Percentiles rank a stretch among this genome's conserved stretches.
Evolutionary conservation across 2,329 filamentous ascomycete species (phyloP).

Genomic region (Sporothrix curviconia): DNA sequence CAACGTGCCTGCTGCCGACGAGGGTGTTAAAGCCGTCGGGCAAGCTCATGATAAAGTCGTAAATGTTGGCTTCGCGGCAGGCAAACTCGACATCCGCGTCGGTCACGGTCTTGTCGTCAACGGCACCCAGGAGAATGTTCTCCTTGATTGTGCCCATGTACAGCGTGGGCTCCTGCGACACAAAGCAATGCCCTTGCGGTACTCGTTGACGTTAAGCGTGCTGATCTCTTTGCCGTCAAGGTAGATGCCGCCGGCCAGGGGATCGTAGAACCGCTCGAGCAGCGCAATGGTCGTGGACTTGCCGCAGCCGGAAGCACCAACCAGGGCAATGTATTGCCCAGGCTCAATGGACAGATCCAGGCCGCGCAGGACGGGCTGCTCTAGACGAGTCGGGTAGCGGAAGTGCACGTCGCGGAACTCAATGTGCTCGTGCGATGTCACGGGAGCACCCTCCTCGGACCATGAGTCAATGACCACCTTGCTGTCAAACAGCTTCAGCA

Average conservation of each 20-base stretch:
- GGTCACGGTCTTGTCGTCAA: slow-evolving; percentile 53
- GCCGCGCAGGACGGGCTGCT: slow-evolving; percentile 85
- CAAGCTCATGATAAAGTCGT: slow-evolving; percentile 81
- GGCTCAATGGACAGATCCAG: slow-evolving; percentile 68
- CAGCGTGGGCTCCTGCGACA: slow-evolving; percentile 88
- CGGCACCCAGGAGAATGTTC: slow-evolving; percentile 76
- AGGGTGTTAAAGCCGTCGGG: slow-evolving; percentile 77
- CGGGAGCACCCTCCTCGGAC: slow-evolving; percentile 59
- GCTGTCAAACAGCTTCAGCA: slow-evolving; percentile 79
- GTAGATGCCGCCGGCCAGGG: slow-evolving; percentile 69
- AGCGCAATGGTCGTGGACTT: slow-evolving; percentile 91
- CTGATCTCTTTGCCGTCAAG: slow-evolving; percentile 80
- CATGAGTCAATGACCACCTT: slow-evolving; percentile 77
- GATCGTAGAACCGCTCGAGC: slow-evolving; percentile 91
- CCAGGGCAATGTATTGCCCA: slow-evolving; percentile 79
- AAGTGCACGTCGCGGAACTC: slow-evolving; percentile 94
- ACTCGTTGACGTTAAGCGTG: slow-evolving; percentile 74
- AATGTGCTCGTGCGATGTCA: slow-evolving; percentile 62
- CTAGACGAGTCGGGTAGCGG: slow-evolving; percentile 83
- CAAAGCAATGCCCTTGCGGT: slow-evolving; percentile 79
- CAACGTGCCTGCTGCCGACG: slow-evolving; percentile 77
- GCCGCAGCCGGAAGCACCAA: slow-evolving; percentile 89
- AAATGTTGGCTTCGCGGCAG: slow-evolving; percentile 86
- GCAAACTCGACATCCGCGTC: slow-evolving; percentile 70
- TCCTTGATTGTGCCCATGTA: slow-evolving; percentile 90